Evolutionary conservation across 805 yeast genomes (phyloP).

Genomic region (Candida railenensis): DNA sequence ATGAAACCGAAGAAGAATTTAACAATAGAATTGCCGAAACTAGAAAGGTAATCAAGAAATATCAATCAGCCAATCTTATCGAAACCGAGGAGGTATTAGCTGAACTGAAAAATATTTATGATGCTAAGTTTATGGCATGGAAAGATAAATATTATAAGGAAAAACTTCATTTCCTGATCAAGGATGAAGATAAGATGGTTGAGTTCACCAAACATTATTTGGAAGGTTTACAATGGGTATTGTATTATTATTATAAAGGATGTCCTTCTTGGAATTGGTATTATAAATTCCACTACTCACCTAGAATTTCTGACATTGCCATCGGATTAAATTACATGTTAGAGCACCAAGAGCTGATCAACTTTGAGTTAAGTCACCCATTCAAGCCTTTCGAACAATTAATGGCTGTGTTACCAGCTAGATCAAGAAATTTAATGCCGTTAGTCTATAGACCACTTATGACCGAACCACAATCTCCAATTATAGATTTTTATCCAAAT

Average conservation of each 20-base stretch:
- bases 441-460: slow-evolving; percentile 72
- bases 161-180: slow-evolving; percentile 70
- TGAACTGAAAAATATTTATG: slow-evolving; percentile 58
- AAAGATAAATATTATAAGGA: slow-evolving; percentile 79
- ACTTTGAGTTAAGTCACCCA: slow-evolving; percentile 72
- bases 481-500: slow-evolving; percentile 84
- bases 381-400: slow-evolving; percentile 92
- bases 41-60: slow-evolving; percentile 57
- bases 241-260: slow-evolving; percentile 86
- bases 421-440: slow-evolving; percentile 82
- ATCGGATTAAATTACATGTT: slow-evolving; percentile 63
- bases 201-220: slow-evolving; percentile 76
- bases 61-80: slow-evolving; percentile 61
- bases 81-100: slow-evolving; percentile 56
- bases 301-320: slow-evolving; percentile 84
- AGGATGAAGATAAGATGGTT: slow-evolving; percentile 58
- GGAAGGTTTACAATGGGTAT: slow-evolving; percentile 97
- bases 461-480: slow-evolving; percentile 84
- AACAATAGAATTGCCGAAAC: slow-evolving; percentile 50
- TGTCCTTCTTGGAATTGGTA: slow-evolving; percentile 97
- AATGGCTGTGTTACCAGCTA: slow-evolving; percentile 95
- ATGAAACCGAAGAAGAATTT: slow-evolving; percentile 66
- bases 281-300: slow-evolving; percentile 86
- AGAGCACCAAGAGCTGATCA: slow-evolving; percentile 33
- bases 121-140: slow-evolving; percentile 76